Base-by-base conservation (phyloP, 345 rosid species). In the Salix purpurea region DNA sequence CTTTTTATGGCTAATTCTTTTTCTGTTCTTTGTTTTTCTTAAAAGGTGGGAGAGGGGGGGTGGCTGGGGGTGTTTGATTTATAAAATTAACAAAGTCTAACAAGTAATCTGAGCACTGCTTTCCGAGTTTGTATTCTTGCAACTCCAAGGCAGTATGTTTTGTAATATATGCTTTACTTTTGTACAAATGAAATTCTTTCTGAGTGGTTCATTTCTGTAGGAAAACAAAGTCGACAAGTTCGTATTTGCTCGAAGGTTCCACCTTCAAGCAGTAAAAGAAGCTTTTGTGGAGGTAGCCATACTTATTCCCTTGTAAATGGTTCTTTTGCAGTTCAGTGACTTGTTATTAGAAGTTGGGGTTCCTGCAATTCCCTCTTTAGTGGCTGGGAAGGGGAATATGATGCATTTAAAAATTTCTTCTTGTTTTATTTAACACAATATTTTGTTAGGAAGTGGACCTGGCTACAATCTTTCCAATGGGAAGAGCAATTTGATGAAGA, bases 401-500 rank as follows among this genome's bases (percentile, higher is more conserved):
- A 50, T 67, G 37, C 9, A 42, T 44, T 44, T 30, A 26, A 16
- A 40, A 16, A 67, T 39, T n/a, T 30, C 68, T 8, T 70, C 68
- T 23, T 46, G 69, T n/a, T 21, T 26, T 11, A 39, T 7, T 23
- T 21, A 23, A 44, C 2, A 42, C 26, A 9, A 30, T 15, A 32
- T 69, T 24, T 77, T 73, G 82, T 68, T 85, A 93, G 97, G 85
- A 71, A 66, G 77, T 85, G 89, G 84, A 64, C 83, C 90, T 65
- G 87, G 92, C 54, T 90, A 78, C 85, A 88, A 88, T 75, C 74
- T 89, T 70, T 88, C 91, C 60, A 73, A 90, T 80, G 77, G 70
- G 67, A 96, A 90, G 88, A 87, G 96, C 89, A 93, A 88, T 81
- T 82, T 93, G 79, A 90, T 93, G 98, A 96, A 92, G 91, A 96